Evolutionary conservation across 2,329 filamentous ascomycete genomes (phyloP), one percentile per base, ranked within the genome.

Genomic region (Phaeosphaeriaceae sp.): DNA sequence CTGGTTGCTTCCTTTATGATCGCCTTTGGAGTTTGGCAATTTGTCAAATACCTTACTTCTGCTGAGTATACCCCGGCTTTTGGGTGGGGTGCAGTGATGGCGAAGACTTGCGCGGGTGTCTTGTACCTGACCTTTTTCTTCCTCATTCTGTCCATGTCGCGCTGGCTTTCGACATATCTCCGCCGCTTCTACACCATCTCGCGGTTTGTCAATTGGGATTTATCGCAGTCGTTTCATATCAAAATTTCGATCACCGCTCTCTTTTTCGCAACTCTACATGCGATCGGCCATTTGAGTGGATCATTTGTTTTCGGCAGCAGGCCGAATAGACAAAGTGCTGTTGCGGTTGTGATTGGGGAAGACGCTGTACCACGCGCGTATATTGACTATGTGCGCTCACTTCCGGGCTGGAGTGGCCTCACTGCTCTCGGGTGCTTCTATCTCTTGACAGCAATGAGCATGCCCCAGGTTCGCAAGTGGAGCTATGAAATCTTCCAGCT

Each of bases 111-210:
- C 35, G 81, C 82, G 8, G 83, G 83, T 3, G 77, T 79, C 0
- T 58, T 85, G 1, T 84, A 83, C 40, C 81, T 81, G 15, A 83
- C 81, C 1, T 76, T 85, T 47, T 84, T 84, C 68, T 83, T 85
- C 56, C 72, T 84, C 48, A 73, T 84, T 6, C 68, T 84, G 4
- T 83, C 80, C 58, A 85, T 84, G 82, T 83, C 79, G 12, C 72
- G 82, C 21, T 83, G 81, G 68, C 76, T 83, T 16, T 77, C 81
- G 2, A 84, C 82, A 0, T 78, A 77, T 45, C 63, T 83, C 32
- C 75, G 81, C 13, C 70, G 77, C n/a, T 81, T 75, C 9, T 81
- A 81, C 53, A 71, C 76, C 44, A 68, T 84, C 49, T 82, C 79
- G 2, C 74, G 79, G 0, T 81, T 84, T 64, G 73, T 84, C 65